phyloP scores from a whole-genome alignment of 2,329 filamentous ascomycete genomes.

The Xylaria multiplex region DNA sequence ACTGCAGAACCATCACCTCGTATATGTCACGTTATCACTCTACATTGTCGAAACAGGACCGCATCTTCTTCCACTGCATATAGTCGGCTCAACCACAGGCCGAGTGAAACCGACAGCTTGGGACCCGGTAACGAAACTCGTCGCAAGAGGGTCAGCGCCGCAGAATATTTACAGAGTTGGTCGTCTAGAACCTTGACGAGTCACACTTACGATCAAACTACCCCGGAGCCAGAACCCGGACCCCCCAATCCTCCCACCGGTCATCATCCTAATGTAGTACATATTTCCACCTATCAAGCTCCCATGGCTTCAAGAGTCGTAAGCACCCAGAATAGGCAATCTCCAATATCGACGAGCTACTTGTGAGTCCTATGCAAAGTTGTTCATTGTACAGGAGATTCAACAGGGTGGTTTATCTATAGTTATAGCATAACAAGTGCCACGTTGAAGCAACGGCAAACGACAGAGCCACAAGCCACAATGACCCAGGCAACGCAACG shows the following conservation, averaged over 20 bases:
- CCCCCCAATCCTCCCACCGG: conserved; percentile 1
- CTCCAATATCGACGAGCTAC: neutral
- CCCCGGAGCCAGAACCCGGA: conserved; percentile 17
- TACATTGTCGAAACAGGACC: conserved; percentile 26
- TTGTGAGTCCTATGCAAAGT: neutral
- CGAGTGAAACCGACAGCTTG: conserved; percentile 39
- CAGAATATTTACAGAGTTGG: conserved; percentile 19
- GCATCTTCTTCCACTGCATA: conserved; percentile 27
- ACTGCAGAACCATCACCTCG: conserved; percentile 37
- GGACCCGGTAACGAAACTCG: conserved; percentile 33
- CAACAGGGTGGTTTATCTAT: conserved; percentile 4
- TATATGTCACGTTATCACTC: conserved; percentile 40
- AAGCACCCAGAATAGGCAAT: neutral
- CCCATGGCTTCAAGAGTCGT: neutral
- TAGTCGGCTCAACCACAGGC: conserved; percentile 31
- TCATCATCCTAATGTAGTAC: conserved; percentile 5
- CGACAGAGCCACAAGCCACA: conserved; percentile 12
- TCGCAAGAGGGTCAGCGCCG: conserved; percentile 13
- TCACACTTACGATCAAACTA: conserved; percentile 11
- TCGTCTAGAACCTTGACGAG: conserved; percentile 2
- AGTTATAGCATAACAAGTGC: neutral
- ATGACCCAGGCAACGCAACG: conserved; percentile 2
- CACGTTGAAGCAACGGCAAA: neutral
- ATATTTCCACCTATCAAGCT: conserved; percentile 9
- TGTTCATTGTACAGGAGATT: neutral